phyloP scores from a whole-genome alignment of 2,329 filamentous ascomycete species.

The Byssoonygena ceratinophila region DNA sequence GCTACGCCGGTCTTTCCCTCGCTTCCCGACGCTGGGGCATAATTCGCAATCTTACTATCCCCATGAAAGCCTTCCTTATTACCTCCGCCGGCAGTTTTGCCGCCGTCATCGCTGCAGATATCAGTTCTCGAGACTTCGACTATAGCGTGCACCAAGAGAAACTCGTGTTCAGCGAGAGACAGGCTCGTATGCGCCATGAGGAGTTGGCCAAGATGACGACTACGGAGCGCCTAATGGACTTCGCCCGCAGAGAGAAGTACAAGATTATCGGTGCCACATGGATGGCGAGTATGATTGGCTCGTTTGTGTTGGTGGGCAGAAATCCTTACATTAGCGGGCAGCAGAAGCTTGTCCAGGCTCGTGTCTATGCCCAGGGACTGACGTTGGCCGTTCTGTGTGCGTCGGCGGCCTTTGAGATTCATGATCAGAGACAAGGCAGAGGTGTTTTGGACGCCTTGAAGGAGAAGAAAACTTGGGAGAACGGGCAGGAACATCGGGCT shows the following conservation, averaged over 20 bases:
- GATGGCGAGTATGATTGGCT: slow-evolving; percentile 67
- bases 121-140: slow-evolving; percentile 61
- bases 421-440: slow-evolving; percentile 64
- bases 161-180: slow-evolving; percentile 54
- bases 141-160: slow-evolving; percentile 55
- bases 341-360: slow-evolving; percentile 88
- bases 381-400: slow-evolving; percentile 76
- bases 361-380: slow-evolving; percentile 85
- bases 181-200: slow-evolving; percentile 47
- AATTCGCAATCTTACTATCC: slow-evolving; percentile 72
- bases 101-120: slow-evolving; percentile 79
- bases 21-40: slow-evolving; percentile 62
- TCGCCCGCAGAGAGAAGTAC: slow-evolving; percentile 73
- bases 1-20: slow-evolving; percentile 55
- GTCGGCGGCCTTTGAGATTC: slow-evolving; percentile 69
- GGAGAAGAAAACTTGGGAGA: slow-evolving; percentile 62
- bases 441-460: slow-evolving; percentile 28
- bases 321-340: slow-evolving; percentile 61
- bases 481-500: slow-evolving; percentile 73
- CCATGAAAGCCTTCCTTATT: slow-evolving; percentile 83
- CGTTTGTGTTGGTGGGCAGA: slow-evolving; percentile 64
- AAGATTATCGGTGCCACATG: slow-evolving; percentile 72
- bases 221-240: slow-evolving; percentile 55
- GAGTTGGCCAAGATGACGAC: slow-evolving; percentile 47
- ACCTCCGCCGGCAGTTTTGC: slow-evolving; percentile 72